Evolutionary conservation across 1,284 basidiomycete species (phyloP), one percentile per base, ranked within the genome.

Genomic region (Lignosus rhinocerotis): DNA sequence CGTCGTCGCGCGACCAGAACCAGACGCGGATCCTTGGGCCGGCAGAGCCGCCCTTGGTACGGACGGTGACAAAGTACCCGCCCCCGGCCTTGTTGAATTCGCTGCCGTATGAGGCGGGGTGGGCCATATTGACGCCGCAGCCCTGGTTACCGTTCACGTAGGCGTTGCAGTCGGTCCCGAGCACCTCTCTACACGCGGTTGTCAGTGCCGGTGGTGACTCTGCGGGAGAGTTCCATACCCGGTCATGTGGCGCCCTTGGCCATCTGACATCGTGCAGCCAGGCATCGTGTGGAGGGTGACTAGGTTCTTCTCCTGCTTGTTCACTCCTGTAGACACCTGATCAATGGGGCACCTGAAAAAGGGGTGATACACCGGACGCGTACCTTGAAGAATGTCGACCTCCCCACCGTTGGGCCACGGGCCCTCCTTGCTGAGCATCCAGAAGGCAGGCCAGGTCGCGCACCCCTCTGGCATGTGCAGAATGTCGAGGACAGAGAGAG

Each of bases 391-490:
- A 57, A 83, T 80, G 63, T 85, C 83, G 19, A 78, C 73, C 61
- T 79, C 76, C 7, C 83, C 83, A 19, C 83, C n/a, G n/a, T n/a
- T n/a, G n/a, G n/a, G n/a, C n/a, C n/a, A n/a, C n/a, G n/a, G n/a
- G n/a, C n/a, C n/a, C n/a, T n/a, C n/a, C n/a, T n/a, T n/a, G 46
- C 81, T 84, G 36, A 82, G 65, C 30, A 84, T 83, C 86, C 87
- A 89, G 66, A 81, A 87, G 11, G 86, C 86, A 8, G 86, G 86
- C 87, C 86, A 88, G 14, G 81, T 83, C 6, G 67, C 72, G 56
- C 82, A 84, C 3, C 82, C 82, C 51, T 73, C 66, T 0, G 84
- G 84, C 80, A 85, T 85, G 67, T 85, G 84, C 43, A 66, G 56
- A 30, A 85, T 58, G 62, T 85, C 80, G 33, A 84, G 72, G 9